Base-by-base conservation (phyloP, 1,284 basidiomycete genomes). In the Boletellus deceptivus region DNA sequence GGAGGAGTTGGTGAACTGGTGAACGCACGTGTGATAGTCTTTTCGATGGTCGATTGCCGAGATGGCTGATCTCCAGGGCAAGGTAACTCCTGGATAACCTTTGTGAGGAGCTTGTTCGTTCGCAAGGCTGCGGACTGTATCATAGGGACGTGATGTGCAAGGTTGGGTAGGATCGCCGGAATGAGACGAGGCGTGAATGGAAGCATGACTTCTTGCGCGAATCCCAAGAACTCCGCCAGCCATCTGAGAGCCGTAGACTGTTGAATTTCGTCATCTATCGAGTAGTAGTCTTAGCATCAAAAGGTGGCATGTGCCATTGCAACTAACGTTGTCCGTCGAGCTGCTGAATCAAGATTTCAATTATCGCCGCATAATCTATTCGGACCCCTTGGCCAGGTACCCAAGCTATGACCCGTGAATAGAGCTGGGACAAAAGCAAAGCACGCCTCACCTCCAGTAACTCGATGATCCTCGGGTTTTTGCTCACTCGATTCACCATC, bases 161-260 rank as follows among this genome's bases (percentile, higher is more conserved):
- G 84, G 64, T 94, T 97, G 1, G 94, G 93, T 14, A 99, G 79
- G 53, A 99, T 90, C 14, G 91, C 91, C 6, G 90, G 88, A 42
- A 99, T 89, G 37, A 99, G 83, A 33, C 91, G 84, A 2, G 97
- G 94, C 0, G 94, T 95, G 64, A 98, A 98, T 3, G 93, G 91
- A 22, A 99, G 84, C 74, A 98, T 91, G 46, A 97, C 92, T 61
- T 93, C 89, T 55, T 91, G 86, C 6, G 89, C 89, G 59, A 98
- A 93, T 39, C 78, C 80, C 17, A 99, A 74, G 69, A 99, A 94
- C 55, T 95, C 93, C 17, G 91, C 83, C 29, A 99, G 78, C 97
- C 97, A 99, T 57, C 84, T 80, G 33, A 99, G 78, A 25, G 90
- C 89, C 0, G 89, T 91, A 0, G 88, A 91, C 64, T 94, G 90